Conservation (phyloP, 306 rosid genomes). For the Lathyrus sativus region DNA sequence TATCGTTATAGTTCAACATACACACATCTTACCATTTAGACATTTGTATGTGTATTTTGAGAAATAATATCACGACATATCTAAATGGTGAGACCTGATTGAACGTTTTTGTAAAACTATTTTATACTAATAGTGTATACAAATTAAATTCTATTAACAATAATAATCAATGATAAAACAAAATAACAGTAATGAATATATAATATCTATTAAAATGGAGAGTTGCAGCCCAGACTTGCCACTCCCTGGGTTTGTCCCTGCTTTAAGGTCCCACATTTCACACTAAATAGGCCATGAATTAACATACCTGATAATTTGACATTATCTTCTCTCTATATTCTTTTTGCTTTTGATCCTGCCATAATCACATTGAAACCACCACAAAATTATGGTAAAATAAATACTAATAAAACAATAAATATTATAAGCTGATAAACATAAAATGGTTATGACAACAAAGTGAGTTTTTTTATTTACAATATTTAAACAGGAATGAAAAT, state of each 20-base stretch:
- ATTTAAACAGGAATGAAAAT: not conserved
- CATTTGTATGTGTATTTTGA: not conserved
- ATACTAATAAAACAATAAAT: not conserved
- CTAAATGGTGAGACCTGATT: not conserved
- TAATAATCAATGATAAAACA: no score
- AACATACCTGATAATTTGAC: conserved; percentile 68
- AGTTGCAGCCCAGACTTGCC: not conserved
- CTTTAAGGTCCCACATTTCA: not conserved
- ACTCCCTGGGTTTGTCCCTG: not conserved
- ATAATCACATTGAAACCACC: conserved; percentile 32
- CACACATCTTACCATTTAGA: not conserved
- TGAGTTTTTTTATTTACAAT: not conserved
- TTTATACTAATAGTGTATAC: not conserved
- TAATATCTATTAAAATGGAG: no score
- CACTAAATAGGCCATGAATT: conserved; percentile 23
- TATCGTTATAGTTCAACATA: not conserved
- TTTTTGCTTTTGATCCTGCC: conserved; percentile 66
- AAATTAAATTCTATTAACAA: no score
- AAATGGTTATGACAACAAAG: conserved; percentile 15
- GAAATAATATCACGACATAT: not conserved
- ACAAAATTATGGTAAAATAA: conserved; percentile 7
- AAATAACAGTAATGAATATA: no score
- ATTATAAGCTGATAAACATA: not conserved
- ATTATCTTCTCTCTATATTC: conserved; percentile 68
- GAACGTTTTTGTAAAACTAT: not conserved